Conservation (phyloP, 148 eudicot genomes). For the Oxyria digyna region DNA sequence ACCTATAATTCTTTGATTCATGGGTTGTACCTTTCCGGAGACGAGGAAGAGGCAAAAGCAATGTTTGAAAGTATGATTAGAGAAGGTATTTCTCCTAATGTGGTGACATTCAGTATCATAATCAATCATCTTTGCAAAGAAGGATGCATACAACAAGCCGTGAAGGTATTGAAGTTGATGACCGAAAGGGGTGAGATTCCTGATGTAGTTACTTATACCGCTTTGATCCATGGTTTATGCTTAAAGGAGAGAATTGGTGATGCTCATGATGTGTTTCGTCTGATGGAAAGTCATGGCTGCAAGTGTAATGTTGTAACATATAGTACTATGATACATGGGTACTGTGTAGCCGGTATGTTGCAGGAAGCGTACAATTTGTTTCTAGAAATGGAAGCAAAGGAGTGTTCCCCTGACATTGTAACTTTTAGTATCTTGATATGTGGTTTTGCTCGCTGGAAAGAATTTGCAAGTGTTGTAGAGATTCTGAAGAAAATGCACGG, state of each 20-base stretch:
- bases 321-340: slow-evolving; percentile 62
- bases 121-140: not conserved
- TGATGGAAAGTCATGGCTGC: not conserved
- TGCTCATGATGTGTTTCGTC: not conserved
- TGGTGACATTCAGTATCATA: not conserved
- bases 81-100: not conserved
- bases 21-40: not conserved
- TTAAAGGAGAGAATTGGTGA: not conserved
- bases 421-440: slow-evolving; percentile 47
- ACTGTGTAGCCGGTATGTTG: slow-evolving; percentile 41
- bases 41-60: not conserved
- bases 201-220: not conserved
- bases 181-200: not conserved
- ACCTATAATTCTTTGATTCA: not conserved
- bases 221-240: slow-evolving; percentile 16
- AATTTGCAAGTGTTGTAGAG: not conserved
- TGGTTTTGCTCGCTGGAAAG: slow-evolving; percentile 15
- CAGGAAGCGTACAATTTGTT: slow-evolving; percentile 42
- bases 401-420: slow-evolving; percentile 40
- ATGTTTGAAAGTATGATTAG: not conserved
- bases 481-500: not conserved
- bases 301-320: slow-evolving; percentile 21
- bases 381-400: slow-evolving; percentile 44
- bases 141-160: not conserved
- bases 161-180: not conserved